Percentiles rank a stretch among this genome's conserved stretches.
Evolutionary conservation across 1,284 basidiomycete genomes (phyloP).

Genomic region (Irpex lacteus): DNA sequence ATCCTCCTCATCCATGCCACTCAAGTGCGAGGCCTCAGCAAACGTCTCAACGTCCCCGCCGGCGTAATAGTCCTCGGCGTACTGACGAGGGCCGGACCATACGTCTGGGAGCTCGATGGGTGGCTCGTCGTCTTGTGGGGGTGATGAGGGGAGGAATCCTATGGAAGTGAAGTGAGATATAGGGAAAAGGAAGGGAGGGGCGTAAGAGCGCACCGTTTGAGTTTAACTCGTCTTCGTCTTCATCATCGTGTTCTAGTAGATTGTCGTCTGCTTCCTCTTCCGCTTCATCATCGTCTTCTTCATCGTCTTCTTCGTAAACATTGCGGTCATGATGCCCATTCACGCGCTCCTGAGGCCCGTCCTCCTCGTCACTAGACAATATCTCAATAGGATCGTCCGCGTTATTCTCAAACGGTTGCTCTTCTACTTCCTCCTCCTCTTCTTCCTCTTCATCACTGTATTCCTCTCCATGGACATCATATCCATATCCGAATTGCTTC

Average conservation of each 20-base stretch:
- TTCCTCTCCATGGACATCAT: not conserved
- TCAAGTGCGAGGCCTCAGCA: slow-evolving; percentile 13
- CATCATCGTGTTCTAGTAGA: slow-evolving; percentile 11
- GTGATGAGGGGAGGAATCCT: too few relatives aligned
- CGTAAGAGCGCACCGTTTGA: slow-evolving; percentile 11
- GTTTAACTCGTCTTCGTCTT: slow-evolving; percentile 16
- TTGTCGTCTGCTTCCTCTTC: not conserved
- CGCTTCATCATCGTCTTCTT: not conserved
- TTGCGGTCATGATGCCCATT: too few relatives aligned
- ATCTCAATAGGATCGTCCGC: slow-evolving; percentile 11
- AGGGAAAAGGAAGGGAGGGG: not conserved
- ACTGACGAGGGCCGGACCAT: slow-evolving; percentile 47
- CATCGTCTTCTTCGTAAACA: not conserved
- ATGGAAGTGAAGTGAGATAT: too few relatives aligned
- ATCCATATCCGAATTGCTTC: not conserved
- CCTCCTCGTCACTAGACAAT: slow-evolving; percentile 9
- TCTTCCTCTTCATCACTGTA: slow-evolving; percentile 13
- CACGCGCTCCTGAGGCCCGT: not conserved
- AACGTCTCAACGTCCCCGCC: slow-evolving; percentile 30
- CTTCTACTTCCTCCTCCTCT: slow-evolving; percentile 4
- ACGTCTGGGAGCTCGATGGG: slow-evolving; percentile 42
- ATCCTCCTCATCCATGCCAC: slow-evolving; percentile 13
- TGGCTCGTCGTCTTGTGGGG: not conserved
- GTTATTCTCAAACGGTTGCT: not conserved
- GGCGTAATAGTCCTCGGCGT: slow-evolving; percentile 42